These are phyloP conservation scores for Ophiocordyceps polyrhachis-furcata DNA, from an alignment of 2,329 filamentous ascomycete species.

Conservation along the genomic window DNA sequence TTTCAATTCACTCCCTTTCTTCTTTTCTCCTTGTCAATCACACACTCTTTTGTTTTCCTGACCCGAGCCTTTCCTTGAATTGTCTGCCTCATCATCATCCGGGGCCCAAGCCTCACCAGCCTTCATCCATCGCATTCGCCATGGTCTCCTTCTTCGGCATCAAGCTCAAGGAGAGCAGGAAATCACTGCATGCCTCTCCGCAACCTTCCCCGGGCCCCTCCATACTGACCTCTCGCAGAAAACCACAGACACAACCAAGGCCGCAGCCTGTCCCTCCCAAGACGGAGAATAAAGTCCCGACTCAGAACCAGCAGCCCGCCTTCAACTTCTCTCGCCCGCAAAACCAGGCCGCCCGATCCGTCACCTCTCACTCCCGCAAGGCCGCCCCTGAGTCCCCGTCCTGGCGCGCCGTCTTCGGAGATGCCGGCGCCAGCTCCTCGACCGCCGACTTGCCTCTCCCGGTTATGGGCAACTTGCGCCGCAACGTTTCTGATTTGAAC, in stretches of 20 bases:
- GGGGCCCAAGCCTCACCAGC: not conserved
- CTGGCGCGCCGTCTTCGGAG: conserved; percentile 17
- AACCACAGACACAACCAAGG: conserved; percentile 3
- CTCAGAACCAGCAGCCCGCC: conserved; percentile 18
- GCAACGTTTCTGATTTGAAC: conserved; percentile 20
- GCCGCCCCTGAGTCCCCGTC: conserved; percentile 6
- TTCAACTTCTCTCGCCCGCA: conserved; percentile 17
- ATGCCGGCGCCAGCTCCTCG: conserved; percentile 21
- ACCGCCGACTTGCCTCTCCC: conserved; percentile 23
- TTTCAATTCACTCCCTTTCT: no score
- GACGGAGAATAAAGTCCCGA: conserved; percentile 10
- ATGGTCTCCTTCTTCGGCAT: conserved; percentile 44
- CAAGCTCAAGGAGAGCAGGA: conserved; percentile 35
- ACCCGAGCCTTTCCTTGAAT: not conserved
- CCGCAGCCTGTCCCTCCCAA: conserved; percentile 1
- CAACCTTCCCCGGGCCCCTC: no score
- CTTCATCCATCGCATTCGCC: not conserved
- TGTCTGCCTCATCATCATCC: not conserved
- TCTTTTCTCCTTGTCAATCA: not conserved
- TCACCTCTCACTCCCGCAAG: conserved; percentile 18
- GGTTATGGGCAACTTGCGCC: conserved; percentile 11
- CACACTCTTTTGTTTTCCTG: not conserved
- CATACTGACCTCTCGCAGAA: conserved; percentile 5
- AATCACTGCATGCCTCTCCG: conserved; percentile 22
- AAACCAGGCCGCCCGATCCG: conserved; percentile 13